These are phyloP conservation scores for Monosporascus sp. DNA, from an alignment of 2,329 filamentous ascomycete genomes.

Conservation along the genomic window DNA sequence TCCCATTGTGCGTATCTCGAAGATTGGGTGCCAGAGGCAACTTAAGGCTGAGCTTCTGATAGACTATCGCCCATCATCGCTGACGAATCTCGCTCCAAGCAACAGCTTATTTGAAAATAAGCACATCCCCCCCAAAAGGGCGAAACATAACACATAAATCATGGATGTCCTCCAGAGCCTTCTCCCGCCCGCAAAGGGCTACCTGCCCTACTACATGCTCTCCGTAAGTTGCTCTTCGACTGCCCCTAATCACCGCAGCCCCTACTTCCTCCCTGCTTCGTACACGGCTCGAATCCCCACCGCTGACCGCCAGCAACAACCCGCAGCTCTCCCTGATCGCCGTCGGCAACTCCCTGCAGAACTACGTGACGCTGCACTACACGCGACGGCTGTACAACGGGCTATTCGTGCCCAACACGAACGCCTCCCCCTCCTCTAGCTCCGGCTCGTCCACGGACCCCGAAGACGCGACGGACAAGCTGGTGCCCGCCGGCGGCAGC, in stretches of 20 bases:
- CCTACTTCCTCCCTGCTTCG: constrained; percentile 6
- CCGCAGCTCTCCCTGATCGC: constrained; percentile 74
- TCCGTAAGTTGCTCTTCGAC: constrained; percentile 35
- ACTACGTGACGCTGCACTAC: constrained; percentile 73
- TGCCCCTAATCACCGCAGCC: neutral
- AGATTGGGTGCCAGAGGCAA: neutral
- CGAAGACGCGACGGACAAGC: constrained; percentile 49
- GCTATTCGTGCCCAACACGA: constrained; percentile 47
- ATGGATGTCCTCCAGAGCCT: constrained; percentile 43
- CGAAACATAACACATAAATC: neutral
- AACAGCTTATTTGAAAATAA: no score
- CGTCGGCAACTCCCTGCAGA: constrained; percentile 78
- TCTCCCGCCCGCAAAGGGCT: constrained; percentile 44
- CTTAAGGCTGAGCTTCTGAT: neutral
- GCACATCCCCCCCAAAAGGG: no score
- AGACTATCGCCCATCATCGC: neutral
- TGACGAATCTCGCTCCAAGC: no score
- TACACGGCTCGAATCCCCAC: neutral
- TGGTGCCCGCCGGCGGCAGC: constrained; percentile 39
- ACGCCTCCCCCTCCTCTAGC: constrained; percentile 36
- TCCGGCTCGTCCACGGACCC: constrained; percentile 30
- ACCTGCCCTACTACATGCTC: constrained; percentile 55
- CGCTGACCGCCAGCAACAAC: neutral
- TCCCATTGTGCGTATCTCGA: neutral
- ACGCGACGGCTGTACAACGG: constrained; percentile 83